Evolutionary conservation across 345 rosid genomes (phyloP), one percentile per base, ranked within the genome.

Genomic region (Citropsis articulata): DNA sequence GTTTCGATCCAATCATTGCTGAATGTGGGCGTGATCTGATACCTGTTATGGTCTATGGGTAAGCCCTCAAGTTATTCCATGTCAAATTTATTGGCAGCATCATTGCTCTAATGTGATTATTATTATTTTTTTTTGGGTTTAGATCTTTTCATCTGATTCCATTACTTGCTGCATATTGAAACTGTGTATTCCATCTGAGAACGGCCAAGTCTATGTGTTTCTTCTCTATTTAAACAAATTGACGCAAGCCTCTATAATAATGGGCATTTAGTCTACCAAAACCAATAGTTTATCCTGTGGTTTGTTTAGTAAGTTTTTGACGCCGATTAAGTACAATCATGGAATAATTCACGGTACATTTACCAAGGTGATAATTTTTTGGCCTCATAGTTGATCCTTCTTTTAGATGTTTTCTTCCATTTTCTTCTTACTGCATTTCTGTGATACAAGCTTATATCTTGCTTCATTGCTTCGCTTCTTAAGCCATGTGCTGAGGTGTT

Each of bases 41-140:
- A 86, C 98, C 98, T 82, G 87, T 90, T 76, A 97, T 97, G 99
- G 98, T 97, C 80, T 89, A 91, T 71, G 98, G 99, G 99, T 97
- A 89, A 81, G 90, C 65, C 60, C 38, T 72, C n/a, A 24, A 53
- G 69, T 68, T 50, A 4, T 42, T 33, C 40, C 9, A n/a, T 55
- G 40, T 45, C 61, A 4, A 69, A 40, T 62, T 28, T 36, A 48
- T 10, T 16, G 25, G 27, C 36, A 36, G 42, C 59, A 2, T 40
- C 21, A 22, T 56, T 42, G 62, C 57, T 24, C 61, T 59, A 21
- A 31, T 57, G 69, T 76, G 56, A 67, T 5, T 35, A 35, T 7
- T 35, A 14, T 21, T 27, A 7, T 73, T 61, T 53, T 5, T 5
- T 53, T 53, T 28, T 53, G 36, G 65, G 18, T 24, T 66, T 53